Percentiles rank a stretch among this genome's conserved stretches.
phyloP scores from a whole-genome alignment of 2,329 filamentous ascomycete species.

The Neopestalotiopsis sp. region DNA sequence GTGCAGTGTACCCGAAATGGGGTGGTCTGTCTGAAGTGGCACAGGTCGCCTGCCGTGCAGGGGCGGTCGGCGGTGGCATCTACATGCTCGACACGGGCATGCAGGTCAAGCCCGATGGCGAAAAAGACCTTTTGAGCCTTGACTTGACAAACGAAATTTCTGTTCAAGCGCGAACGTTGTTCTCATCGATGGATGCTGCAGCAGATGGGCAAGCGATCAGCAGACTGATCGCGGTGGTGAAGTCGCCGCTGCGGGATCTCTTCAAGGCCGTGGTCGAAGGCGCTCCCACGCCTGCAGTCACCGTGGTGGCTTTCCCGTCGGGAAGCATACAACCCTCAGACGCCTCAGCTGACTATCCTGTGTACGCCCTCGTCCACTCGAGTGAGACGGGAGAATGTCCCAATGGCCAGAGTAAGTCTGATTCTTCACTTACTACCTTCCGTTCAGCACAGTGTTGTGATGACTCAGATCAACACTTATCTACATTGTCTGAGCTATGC shows the following conservation, averaged over 20 bases:
- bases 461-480: conserved; percentile 97
- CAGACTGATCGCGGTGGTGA: conserved; percentile 72
- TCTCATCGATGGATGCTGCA: conserved; percentile 46
- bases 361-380: conserved; percentile 76
- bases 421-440: conserved; percentile 22
- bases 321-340: conserved; percentile 47
- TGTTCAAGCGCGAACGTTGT: conserved; percentile 60
- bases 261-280: conserved; percentile 79
- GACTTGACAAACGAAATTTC: conserved; percentile 62
- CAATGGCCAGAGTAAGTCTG: conserved; percentile 81
- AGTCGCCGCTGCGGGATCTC: conserved; percentile 66
- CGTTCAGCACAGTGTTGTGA: conserved; percentile 66
- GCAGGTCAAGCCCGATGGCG: conserved; percentile 37
- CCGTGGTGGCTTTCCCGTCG: conserved; percentile 70
- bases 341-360: conserved; percentile 47
- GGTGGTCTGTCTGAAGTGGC: conserved; percentile 87
- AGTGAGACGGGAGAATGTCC: conserved; percentile 95
- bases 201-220: conserved; percentile 48
- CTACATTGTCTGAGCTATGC: conserved; percentile 98
- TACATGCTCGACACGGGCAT: conserved; percentile 84
- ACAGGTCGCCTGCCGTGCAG: conserved; percentile 89
- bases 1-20: conserved; percentile 90
- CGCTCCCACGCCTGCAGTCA: conserved; percentile 75
- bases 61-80: conserved; percentile 87
- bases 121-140: conserved; percentile 45